phyloP scores from a whole-genome alignment of 176 grass and related monocot species.

The Aegilops bicornis region DNA sequence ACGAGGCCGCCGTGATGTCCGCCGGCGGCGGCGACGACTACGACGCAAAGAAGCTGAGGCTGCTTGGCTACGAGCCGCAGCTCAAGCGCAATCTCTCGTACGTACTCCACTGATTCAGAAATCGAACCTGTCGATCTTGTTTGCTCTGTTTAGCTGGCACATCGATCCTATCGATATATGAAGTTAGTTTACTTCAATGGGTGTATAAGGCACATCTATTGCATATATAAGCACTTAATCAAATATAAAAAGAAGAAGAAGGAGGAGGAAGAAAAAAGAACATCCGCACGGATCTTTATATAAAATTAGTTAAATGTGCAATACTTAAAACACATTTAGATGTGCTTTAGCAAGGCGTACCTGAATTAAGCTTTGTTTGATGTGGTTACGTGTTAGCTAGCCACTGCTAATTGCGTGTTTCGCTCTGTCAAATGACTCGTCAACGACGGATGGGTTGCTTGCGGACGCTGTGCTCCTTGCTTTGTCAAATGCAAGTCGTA shows the following conservation, averaged over 20 bases:
- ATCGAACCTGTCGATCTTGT: neutral
- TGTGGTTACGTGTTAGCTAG: neutral
- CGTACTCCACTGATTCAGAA: neutral
- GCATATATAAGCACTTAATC: no score
- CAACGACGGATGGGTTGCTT: neutral
- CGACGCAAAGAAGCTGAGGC: constrained; percentile 36
- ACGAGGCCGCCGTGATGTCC: neutral
- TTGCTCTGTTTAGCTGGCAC: neutral
- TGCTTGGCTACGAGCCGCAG: constrained; percentile 78
- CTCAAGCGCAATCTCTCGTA: constrained; percentile 86
- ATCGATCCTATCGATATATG: neutral
- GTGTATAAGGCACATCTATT: no score
- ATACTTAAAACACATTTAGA: no score
- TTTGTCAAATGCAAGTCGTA: neutral
- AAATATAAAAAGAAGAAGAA: no score
- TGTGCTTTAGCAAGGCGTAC: no score
- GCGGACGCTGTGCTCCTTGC: neutral
- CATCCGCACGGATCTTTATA: no score
- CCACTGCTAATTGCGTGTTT: neutral
- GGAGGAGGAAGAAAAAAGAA: no score
- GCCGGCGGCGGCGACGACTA: neutral
- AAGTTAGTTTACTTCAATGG: neutral
- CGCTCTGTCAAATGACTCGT: neutral
- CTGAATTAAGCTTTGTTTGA: neutral
- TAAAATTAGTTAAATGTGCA: no score